Evolutionary conservation across 305 asterid species (phyloP).

Genomic region (Fraxinus floribunda): DNA sequence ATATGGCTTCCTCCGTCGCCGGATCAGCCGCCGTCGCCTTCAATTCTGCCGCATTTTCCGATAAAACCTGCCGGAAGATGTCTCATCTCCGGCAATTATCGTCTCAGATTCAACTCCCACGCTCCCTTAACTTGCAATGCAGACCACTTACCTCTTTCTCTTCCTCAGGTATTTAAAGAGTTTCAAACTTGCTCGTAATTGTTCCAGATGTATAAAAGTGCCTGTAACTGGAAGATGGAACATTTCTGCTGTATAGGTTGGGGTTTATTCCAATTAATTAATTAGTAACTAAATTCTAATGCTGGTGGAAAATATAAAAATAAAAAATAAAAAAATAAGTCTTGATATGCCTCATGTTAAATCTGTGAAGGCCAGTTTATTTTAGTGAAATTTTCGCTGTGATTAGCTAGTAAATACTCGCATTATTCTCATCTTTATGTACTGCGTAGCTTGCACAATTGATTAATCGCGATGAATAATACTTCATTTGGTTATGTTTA

Average conservation of each 20-base stretch:
- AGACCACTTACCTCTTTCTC: slow-evolving; percentile 38
- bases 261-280: background rate
- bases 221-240: background rate
- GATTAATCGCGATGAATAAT: background rate
- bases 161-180: slow-evolving; percentile 29
- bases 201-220: background rate
- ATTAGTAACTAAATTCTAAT: background rate
- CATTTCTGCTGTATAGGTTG: background rate
- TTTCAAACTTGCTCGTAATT: background rate
- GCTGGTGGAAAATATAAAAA: too few species aligned
- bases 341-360: background rate
- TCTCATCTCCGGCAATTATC: slow-evolving; percentile 10
- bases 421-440: background rate
- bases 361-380: background rate
- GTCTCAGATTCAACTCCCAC: slow-evolving; percentile 31
- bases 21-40: slow-evolving; percentile 34
- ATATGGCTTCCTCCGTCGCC: slow-evolving; percentile 31
- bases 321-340: background rate
- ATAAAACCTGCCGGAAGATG: slow-evolving; percentile 17
- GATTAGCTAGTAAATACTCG: background rate
- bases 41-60: slow-evolving; percentile 17
- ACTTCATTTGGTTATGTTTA: background rate
- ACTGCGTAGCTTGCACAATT: background rate
- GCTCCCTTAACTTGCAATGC: slow-evolving; percentile 39
- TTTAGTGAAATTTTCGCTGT: background rate